phyloP scores from a whole-genome alignment of 306 rosid genomes.

The Cyamopsis tetragonoloba region DNA sequence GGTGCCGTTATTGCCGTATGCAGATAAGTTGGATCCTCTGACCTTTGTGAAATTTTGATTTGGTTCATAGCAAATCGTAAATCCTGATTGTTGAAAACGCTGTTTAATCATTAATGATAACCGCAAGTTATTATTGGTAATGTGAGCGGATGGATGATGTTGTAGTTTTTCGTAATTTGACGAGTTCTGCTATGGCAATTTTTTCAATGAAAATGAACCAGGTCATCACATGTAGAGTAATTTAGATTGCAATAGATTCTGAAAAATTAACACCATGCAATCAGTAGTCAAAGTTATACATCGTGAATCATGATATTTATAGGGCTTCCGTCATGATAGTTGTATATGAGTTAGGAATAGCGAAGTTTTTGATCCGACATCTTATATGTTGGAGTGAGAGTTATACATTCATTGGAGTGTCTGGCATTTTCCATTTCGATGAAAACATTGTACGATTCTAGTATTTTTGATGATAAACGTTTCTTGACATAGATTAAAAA shows the following conservation, averaged over 20 bases:
- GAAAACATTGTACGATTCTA: too few species aligned
- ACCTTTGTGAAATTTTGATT: background rate
- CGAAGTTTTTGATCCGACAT: background rate
- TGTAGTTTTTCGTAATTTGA: background rate
- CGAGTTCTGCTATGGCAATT: background rate
- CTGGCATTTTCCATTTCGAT: background rate
- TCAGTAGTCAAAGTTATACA: background rate
- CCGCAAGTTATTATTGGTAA: background rate
- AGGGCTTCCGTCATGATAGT: background rate
- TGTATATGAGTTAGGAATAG: background rate
- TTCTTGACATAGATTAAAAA: too few species aligned
- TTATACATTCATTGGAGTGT: slow-evolving; percentile 5
- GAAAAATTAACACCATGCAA: background rate
- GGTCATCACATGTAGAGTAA: background rate
- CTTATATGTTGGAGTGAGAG: background rate
- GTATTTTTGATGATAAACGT: background rate
- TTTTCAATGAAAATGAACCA: slow-evolving; percentile 3
- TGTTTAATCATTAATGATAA: background rate
- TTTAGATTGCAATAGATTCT: background rate
- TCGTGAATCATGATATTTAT: background rate
- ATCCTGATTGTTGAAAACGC: background rate
- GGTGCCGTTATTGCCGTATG: too few species aligned
- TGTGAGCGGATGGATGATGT: background rate
- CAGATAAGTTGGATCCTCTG: background rate
- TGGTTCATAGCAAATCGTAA: background rate